phyloP scores from a whole-genome alignment of 345 rosid species.

The Salix caprea region DNA sequence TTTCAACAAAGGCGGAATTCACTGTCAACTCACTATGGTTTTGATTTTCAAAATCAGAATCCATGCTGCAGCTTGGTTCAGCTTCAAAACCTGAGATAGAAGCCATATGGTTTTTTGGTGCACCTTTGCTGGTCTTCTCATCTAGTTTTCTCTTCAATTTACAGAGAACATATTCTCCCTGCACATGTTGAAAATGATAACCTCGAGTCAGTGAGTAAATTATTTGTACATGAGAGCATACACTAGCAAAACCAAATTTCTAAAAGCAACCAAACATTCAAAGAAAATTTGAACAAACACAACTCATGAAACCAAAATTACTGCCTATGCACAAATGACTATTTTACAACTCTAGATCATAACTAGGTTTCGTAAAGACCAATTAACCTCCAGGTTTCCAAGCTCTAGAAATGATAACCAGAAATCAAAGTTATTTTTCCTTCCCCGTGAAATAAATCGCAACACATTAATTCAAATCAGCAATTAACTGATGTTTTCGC shows the following conservation, averaged over 20 bases:
- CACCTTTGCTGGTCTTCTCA: neutral
- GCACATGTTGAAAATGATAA: conserved; percentile 1
- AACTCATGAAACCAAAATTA: neutral
- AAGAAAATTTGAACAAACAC: neutral
- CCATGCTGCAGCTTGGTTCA: neutral
- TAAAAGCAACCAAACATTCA: neutral
- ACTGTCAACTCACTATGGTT: neutral
- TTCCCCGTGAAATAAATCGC: neutral
- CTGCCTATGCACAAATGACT: neutral
- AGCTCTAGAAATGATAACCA: neutral
- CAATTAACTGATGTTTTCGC: neutral
- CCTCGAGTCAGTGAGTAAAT: neutral
- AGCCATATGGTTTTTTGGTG: neutral
- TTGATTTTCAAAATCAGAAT: neutral
- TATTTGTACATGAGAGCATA: neutral
- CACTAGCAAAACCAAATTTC: neutral
- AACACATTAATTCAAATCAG: neutral
- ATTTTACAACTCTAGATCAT: neutral
- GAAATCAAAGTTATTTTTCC: neutral
- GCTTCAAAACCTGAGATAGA: neutral
- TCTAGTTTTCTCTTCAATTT: conserved; percentile 25
- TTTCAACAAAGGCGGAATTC: neutral
- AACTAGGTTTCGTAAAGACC: neutral
- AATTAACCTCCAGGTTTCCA: neutral
- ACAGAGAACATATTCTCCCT: conserved; percentile 25